Percentiles rank a stretch among this genome's conserved stretches.
These are phyloP conservation scores for Oidiodendron maius DNA, from an alignment of 495 filamentous ascomycete species.

Conservation along the genomic window DNA sequence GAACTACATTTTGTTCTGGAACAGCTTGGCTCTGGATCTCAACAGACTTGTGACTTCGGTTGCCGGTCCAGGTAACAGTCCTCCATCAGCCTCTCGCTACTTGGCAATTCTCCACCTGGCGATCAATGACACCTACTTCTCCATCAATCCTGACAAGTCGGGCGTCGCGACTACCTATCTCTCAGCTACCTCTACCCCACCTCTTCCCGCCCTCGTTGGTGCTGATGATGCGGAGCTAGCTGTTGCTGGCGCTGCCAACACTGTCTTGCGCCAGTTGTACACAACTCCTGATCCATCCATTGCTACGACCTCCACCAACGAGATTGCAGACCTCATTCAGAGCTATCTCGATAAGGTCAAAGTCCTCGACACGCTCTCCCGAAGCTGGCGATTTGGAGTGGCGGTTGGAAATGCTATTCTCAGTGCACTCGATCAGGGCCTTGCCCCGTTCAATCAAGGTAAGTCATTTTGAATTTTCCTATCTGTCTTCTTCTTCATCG, in stretches of 20 bases:
- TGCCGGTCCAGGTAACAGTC: constrained; percentile 19
- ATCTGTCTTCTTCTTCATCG: constrained; percentile 1
- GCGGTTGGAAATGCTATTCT: constrained; percentile 24
- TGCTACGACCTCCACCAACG: constrained; percentile 9
- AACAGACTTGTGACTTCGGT: constrained; percentile 22
- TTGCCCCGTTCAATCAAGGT: constrained; percentile 11
- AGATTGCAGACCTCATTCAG: constrained; percentile 12
- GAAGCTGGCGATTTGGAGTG: constrained; percentile 24
- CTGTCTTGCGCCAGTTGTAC: constrained; percentile 23
- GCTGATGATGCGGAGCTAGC: constrained; percentile 23
- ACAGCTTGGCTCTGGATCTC: constrained; percentile 24
- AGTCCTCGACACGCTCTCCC: constrained; percentile 18
- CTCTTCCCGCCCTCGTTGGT: constrained; percentile 9
- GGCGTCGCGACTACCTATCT: constrained; percentile 19
- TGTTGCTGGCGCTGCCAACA: constrained; percentile 27
- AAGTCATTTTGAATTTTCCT: background rate
- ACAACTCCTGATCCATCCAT: constrained; percentile 13
- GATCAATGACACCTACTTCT: constrained; percentile 29
- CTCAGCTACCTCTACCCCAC: constrained; percentile 2
- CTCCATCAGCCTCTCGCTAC: constrained; percentile 18
- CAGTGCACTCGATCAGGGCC: constrained; percentile 18
- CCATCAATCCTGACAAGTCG: constrained; percentile 19
- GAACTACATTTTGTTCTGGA: constrained; percentile 31
- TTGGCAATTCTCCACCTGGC: constrained; percentile 29
- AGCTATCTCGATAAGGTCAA: constrained; percentile 3